Base-by-base conservation (phyloP, 345 rosid genomes). In the Stellera chamaejasme region DNA sequence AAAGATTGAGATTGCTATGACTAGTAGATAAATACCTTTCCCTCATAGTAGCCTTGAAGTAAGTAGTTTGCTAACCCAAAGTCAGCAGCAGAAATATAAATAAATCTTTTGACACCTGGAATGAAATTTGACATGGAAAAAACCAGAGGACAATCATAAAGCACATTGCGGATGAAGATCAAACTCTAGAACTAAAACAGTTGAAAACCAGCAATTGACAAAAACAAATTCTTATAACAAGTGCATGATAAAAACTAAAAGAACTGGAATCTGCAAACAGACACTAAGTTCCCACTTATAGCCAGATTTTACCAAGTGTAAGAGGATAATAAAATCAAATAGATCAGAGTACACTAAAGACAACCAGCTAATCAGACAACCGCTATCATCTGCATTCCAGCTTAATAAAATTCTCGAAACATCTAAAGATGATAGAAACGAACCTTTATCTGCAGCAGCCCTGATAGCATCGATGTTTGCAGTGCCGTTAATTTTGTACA, bases 401-500 rank as follows among this genome's bases (percentile, higher is more conserved):
- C 9, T 32, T 32, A 5, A 2, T 5, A 32, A 19, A 32, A 32
- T 32, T 5, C 5, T 32, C 9, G 5, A 8, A 32, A 32, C 39
- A 32, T 32, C 9, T 32, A 8, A 5, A 5, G 9, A 32, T 32
- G 7, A 32, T 32, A 32, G 39, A 32, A 32, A 32, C 0, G 45
- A 71, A 90, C 97, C 99, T 76, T 85, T 72, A 58, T 90, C 97
- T 14, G 87, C 67, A 67, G 99, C 99, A 66, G 82, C 93, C 75
- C 90, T 79, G 68, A 94, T 79, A 39, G 97, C 97, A 70, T 87
- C 85, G 63, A 90, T 82, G 75, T 94, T 89, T 53, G 97, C 95
- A 55, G 99, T 85, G 27, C 99, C 99, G 4, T 94, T 94, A 63
- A 85, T 83, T 77, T 94, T 90, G 66, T 94, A 87, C 99, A 94